These are phyloP conservation scores for Yamadazyma friedrichii DNA, from an alignment of 1,139 yeast genomes.

Conservation along the genomic window DNA sequence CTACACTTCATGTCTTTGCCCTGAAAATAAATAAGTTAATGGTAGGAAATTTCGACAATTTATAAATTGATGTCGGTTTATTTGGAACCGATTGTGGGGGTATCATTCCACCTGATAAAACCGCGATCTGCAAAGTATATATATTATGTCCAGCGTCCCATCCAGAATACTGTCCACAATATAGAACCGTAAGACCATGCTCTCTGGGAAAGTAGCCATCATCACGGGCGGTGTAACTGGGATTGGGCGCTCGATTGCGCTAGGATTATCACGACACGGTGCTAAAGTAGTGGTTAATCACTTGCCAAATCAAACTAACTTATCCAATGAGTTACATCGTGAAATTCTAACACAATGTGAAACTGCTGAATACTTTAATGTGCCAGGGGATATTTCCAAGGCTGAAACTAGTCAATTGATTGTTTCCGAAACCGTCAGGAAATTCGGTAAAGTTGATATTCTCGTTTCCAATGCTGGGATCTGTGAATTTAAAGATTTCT, in stretches of 20 bases:
- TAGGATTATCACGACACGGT: constrained; percentile 21
- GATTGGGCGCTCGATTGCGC: constrained; percentile 23
- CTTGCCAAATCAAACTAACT: constrained; percentile 22
- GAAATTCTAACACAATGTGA: constrained; percentile 15
- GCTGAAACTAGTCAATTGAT: constrained; percentile 34
- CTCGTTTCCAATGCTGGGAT: constrained; percentile 48
- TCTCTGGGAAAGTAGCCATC: constrained; percentile 20
- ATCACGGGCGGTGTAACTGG: constrained; percentile 32
- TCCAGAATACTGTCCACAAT: too few species aligned
- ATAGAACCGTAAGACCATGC: constrained; percentile 4
- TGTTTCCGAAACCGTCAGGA: constrained; percentile 30
- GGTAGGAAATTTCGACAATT: too few species aligned
- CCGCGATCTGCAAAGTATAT: too few species aligned
- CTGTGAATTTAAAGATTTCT: constrained; percentile 19
- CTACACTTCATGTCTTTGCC: neutral
- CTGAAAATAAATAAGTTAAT: too few species aligned
- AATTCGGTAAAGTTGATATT: constrained; percentile 39
- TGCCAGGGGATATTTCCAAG: constrained; percentile 41
- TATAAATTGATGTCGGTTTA: too few species aligned
- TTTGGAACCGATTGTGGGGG: too few species aligned
- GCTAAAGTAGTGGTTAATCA: constrained; percentile 22
- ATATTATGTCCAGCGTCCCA: too few species aligned
- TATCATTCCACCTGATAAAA: too few species aligned
- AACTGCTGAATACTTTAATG: constrained; percentile 24
- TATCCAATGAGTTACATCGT: constrained; percentile 17